Evolutionary conservation across 2,329 filamentous ascomycete species (phyloP).

Genomic region (Tolypocladium capitatum): DNA sequence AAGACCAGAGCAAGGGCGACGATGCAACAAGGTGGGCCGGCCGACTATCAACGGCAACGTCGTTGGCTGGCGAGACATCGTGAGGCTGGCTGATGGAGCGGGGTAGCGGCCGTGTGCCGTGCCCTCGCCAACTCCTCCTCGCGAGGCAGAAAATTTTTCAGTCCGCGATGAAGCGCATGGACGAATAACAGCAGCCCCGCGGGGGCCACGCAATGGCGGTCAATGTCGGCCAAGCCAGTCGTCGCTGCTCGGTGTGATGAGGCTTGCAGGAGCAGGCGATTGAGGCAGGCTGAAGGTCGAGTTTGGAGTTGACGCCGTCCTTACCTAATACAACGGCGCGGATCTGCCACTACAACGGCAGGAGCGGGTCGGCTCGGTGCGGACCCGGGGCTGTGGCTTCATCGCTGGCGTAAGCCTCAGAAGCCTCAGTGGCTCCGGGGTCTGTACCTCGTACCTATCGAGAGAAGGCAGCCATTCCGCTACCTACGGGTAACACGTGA

Average conservation of each 20-base stretch:
- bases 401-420: background rate
- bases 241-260: slow-evolving; percentile 4
- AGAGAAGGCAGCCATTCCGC: no score
- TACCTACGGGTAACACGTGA: background rate
- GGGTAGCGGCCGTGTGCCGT: slow-evolving; percentile 1
- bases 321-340: background rate
- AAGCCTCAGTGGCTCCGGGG: background rate
- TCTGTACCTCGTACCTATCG: no score
- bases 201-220: slow-evolving; percentile 3
- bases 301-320: background rate
- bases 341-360: background rate
- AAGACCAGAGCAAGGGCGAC: background rate
- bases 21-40: background rate
- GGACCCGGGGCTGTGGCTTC: background rate
- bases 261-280: slow-evolving; percentile 3
- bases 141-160: slow-evolving; percentile 1
- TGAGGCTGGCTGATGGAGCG: background rate
- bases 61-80: background rate
- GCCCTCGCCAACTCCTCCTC: background rate
- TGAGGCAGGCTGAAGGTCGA: background rate
- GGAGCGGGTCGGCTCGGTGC: slow-evolving; percentile 1
- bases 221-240: slow-evolving; percentile 1
- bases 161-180: background rate
- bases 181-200: slow-evolving; percentile 1
- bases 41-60: background rate